Conservation (phyloP, 2,329 filamentous ascomycete genomes). For the Fusarium haematococcum region DNA sequence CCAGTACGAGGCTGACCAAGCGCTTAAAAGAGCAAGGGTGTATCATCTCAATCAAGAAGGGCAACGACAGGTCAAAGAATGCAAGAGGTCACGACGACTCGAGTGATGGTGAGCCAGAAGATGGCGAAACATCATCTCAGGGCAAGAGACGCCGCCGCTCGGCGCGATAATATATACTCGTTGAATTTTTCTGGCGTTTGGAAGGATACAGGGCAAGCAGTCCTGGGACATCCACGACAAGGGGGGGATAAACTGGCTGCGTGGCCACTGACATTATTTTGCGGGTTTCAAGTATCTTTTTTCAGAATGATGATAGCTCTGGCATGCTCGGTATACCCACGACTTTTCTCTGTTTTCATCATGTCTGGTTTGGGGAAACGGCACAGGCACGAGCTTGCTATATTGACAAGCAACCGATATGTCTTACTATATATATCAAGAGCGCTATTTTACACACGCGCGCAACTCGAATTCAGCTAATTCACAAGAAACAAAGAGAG, state of each 20-base stretch:
- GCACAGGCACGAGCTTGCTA: not conserved
- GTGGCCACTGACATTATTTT: conserved; percentile 7
- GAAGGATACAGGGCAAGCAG: conserved; percentile 8
- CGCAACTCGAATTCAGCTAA: not conserved
- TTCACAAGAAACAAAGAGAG: not conserved
- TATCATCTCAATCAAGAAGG: conserved; percentile 88
- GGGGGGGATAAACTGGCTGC: conserved; percentile 13
- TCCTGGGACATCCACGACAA: conserved; percentile 23
- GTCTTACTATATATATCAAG: conserved; percentile 7
- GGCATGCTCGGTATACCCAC: conserved; percentile 31
- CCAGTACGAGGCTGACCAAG: conserved; percentile 80
- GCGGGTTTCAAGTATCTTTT: not conserved
- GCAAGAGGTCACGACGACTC: conserved; percentile 55
- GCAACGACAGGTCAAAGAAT: conserved; percentile 72
- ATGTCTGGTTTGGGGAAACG: not conserved
- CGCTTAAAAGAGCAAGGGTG: conserved; percentile 82
- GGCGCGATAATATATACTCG: conserved; percentile 20
- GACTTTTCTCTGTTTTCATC: conserved; percentile 18
- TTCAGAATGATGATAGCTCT: not conserved
- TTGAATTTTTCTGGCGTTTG: conserved; percentile 31
- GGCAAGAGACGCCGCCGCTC: conserved; percentile 41
- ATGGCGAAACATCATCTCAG: conserved; percentile 29
- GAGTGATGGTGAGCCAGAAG: conserved; percentile 58
- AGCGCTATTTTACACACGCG: not conserved
- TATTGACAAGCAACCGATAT: not conserved